Conservation (phyloP, 75 land plant genomes). For the Picea glauca region DNA sequence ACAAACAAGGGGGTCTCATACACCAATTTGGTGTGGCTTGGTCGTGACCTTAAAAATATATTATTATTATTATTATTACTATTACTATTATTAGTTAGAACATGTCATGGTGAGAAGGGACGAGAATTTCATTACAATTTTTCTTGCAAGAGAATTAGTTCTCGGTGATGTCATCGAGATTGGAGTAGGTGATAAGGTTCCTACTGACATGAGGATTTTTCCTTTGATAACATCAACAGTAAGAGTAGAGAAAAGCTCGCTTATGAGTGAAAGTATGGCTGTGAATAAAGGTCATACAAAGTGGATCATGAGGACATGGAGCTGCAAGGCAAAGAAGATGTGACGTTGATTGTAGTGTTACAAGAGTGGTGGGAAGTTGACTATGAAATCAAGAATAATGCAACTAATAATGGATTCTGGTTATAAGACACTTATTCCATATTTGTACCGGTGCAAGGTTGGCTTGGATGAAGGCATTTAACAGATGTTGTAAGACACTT, state of each 20-base stretch:
- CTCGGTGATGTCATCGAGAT: conserved; percentile 86
- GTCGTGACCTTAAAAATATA: conserved; percentile 10
- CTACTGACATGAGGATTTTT: conserved; percentile 78
- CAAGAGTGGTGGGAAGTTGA: conserved; percentile 99
- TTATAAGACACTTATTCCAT: conserved; percentile 78
- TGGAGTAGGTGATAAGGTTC: conserved; percentile 83
- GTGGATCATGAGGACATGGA: conserved; percentile 55
- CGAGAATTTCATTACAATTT: conserved; percentile 41
- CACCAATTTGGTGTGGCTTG: too few relatives aligned
- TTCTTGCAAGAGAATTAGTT: conserved; percentile 84
- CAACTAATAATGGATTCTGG: conserved; percentile 47
- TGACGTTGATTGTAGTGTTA: conserved; percentile 85
- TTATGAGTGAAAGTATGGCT: conserved; percentile 67
- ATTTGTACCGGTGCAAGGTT: conserved; percentile 89
- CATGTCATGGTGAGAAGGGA: conserved; percentile 62
- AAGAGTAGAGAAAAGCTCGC: conserved; percentile 17
- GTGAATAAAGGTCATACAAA: conserved; percentile 46
- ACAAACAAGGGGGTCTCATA: too few relatives aligned
- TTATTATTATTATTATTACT: conserved; percentile 19
- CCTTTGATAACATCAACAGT: conserved; percentile 60
- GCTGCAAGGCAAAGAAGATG: conserved; percentile 79
- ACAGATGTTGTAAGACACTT: too few relatives aligned
- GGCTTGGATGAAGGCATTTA: conserved; percentile 53
- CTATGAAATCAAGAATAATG: conserved; percentile 90
- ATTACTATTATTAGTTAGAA: conserved; percentile 36